Percentiles rank a stretch among this genome's conserved stretches.
Evolutionary conservation across 1,139 yeast genomes (phyloP).

Genomic region (Pichia sp.): DNA sequence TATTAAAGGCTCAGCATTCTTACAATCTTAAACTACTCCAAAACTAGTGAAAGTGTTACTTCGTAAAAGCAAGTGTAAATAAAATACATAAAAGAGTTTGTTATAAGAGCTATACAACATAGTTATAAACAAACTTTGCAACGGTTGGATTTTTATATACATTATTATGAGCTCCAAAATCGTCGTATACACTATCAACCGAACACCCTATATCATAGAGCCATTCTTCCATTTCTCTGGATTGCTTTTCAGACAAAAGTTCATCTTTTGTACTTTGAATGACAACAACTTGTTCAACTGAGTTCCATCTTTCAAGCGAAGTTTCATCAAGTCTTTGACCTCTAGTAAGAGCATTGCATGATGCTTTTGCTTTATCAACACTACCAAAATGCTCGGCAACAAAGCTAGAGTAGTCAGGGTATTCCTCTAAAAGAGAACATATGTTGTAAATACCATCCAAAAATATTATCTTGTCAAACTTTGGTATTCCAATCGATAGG

Average conservation of each 20-base stretch:
- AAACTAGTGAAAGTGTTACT: no score
- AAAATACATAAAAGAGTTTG: no score
- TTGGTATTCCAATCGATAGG: slow-evolving; percentile 10
- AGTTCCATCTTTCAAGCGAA: slow-evolving; percentile 5
- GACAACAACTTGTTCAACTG: slow-evolving; percentile 18
- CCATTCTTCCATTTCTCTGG: slow-evolving; percentile 23
- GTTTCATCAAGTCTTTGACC: background rate
- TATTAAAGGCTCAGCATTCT: background rate
- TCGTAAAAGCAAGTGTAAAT: no score
- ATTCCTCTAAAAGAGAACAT: slow-evolving; percentile 34
- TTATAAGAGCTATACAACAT: no score
- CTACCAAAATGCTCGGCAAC: slow-evolving; percentile 38
- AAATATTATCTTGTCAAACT: slow-evolving; percentile 28
- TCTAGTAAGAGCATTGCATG: slow-evolving; percentile 15
- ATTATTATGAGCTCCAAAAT: slow-evolving; percentile 10
- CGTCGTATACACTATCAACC: slow-evolving; percentile 1
- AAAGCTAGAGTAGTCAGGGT: slow-evolving; percentile 37
- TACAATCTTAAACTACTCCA: no score
- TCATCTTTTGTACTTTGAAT: slow-evolving; percentile 35
- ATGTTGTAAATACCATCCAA: slow-evolving; percentile 51
- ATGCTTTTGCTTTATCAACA: slow-evolving; percentile 15
- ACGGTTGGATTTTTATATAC: slow-evolving; percentile 5
- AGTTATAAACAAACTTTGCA: slow-evolving; percentile 2
- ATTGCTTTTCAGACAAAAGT: slow-evolving; percentile 29
- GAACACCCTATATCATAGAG: slow-evolving; percentile 4